Conservation (phyloP, 2,329 filamentous ascomycete species). For the Apiospora hydei region DNA sequence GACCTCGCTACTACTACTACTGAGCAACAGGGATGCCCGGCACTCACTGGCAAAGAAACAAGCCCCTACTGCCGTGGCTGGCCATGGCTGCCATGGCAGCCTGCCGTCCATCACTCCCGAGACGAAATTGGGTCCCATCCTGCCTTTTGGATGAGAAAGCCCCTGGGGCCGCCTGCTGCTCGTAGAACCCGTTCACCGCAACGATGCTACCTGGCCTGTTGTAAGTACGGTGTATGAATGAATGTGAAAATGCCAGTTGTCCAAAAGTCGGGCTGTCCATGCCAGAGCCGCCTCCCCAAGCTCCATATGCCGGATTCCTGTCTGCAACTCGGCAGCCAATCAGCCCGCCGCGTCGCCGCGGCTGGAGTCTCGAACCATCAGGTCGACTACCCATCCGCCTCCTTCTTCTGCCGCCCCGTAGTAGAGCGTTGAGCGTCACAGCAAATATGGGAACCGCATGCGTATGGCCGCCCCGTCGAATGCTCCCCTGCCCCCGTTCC, state of each 20-base stretch:
- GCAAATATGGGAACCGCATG: background rate
- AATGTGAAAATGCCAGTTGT: background rate
- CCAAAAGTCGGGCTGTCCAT: background rate
- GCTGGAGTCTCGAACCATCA: conserved; percentile 6
- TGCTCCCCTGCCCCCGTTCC: background rate
- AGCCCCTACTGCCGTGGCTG: background rate
- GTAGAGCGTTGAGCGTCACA: background rate
- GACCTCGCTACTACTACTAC: background rate
- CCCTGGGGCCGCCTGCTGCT: background rate
- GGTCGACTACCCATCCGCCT: background rate
- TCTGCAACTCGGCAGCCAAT: background rate
- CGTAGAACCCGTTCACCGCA: conserved; percentile 13
- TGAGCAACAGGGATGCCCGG: conserved; percentile 4
- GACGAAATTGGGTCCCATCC: background rate
- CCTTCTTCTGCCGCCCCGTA: background rate
- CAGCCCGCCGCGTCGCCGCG: background rate
- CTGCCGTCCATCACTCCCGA: conserved; percentile 13
- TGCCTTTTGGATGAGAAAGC: background rate
- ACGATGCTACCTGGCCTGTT: background rate
- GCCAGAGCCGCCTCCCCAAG: background rate
- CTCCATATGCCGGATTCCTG: background rate
- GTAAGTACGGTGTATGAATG: no score
- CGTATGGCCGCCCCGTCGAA: no score
- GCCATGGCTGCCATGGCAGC: background rate
- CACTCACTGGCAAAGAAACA: background rate